Evolutionary conservation across 495 filamentous ascomycete species (phyloP).

Genomic region (Lasiosphaeria ovina): DNA sequence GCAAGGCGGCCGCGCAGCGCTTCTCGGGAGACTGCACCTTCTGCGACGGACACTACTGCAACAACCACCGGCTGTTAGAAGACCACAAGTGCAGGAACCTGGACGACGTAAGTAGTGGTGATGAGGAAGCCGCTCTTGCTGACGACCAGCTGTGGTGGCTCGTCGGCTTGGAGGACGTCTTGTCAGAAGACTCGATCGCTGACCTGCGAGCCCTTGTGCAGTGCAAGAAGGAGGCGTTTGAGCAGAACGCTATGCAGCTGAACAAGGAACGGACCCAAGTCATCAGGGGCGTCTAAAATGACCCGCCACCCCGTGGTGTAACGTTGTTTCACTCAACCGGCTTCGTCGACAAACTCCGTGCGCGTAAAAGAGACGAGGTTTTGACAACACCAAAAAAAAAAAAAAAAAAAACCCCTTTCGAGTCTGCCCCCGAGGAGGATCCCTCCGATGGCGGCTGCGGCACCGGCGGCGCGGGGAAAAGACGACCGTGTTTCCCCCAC

Average conservation of each 20-base stretch:
- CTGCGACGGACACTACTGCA: constrained; percentile 90
- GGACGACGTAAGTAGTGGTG: constrained; percentile 65
- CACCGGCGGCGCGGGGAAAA: too few relatives aligned
- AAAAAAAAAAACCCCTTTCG: too few relatives aligned
- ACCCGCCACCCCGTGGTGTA: background rate
- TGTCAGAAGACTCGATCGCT: constrained; percentile 33
- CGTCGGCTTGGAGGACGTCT: constrained; percentile 43
- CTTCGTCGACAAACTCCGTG: too few relatives aligned
- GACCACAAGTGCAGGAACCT: constrained; percentile 90
- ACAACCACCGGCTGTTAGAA: constrained; percentile 88
- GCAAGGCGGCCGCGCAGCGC: constrained; percentile 77
- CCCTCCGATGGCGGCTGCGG: too few relatives aligned
- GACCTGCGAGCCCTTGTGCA: constrained; percentile 32
- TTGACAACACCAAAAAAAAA: too few relatives aligned
- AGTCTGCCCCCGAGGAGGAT: too few relatives aligned
- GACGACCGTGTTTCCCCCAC: too few relatives aligned
- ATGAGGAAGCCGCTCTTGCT: constrained; percentile 4
- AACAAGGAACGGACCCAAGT: constrained; percentile 78
- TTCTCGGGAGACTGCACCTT: constrained; percentile 97
- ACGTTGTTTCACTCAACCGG: background rate
- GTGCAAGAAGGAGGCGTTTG: constrained; percentile 94
- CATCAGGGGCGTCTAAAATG: constrained; percentile 48
- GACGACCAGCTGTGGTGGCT: constrained; percentile 45
- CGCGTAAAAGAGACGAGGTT: background rate
- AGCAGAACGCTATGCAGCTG: constrained; percentile 86